Base-by-base conservation (phyloP, 192 early-diverging fungal species). In the Entomortierella chlamydospora region DNA sequence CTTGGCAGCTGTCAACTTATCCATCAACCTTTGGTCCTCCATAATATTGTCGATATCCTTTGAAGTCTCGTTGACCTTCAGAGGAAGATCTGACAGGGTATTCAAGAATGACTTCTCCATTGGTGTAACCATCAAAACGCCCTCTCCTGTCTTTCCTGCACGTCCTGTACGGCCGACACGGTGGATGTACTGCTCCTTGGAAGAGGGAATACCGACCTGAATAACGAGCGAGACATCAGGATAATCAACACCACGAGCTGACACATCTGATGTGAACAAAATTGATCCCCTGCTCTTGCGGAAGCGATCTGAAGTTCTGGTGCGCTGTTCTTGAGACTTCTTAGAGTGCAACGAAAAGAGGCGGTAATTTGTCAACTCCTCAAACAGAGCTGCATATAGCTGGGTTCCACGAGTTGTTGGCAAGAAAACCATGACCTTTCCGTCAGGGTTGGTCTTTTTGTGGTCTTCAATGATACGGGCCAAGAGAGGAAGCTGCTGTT, bases 201-300 rank as follows among this genome's bases (percentile, higher is more conserved):
- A 85, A 9, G 91, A 87, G 26, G 98, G 94, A 0, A 95, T 84
- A 63, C 96, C 97, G 37, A 96, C 73, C 81, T 98, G 96, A 43
- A 99, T 66, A 23, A 99, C 96, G 54, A 97, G 85, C 0, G 90
- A 90, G 7, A 99, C 97, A 76, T 91, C 91, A 17, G 97, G 97
- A 64, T 98, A 98, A 81, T 99, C 98, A 29, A 99, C 95, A 49
- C 98, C 98, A 65, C 98, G 93, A 45, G 98, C 97, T 61, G 96
- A 96, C 2, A 99, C 96, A 78, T 98, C 98, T 1, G 95, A 93
- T 1, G 98, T 98, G 67, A 98, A 89, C 63, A 99, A 84, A 41
- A 98, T 90, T 25, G 78, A 84, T 45, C 87, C 81, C 20, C 54
- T 69, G 52, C 82, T 78, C 8, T 72, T 83, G 57, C 96, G 88